A percentile compares a stretch with the other conserved stretches of the same genome.
Evolutionary conservation across 192 early-diverging fungal genomes (phyloP).

Genomic region (Lobosporangium transversale): DNA sequence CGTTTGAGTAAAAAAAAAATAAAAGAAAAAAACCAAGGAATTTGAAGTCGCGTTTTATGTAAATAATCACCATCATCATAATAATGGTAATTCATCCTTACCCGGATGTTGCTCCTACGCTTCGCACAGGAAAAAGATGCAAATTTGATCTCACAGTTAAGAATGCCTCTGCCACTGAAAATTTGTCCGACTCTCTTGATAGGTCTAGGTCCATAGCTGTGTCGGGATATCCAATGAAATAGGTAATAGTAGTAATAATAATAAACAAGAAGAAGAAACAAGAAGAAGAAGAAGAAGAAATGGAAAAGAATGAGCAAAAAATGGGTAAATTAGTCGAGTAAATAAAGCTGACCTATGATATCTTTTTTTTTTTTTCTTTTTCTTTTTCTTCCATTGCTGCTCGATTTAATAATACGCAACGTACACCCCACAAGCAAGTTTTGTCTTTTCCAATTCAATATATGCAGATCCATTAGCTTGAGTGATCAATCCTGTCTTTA

Average conservation of each 20-base stretch:
- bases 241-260: no score
- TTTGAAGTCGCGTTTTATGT: no score
- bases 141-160: constrained; percentile 83
- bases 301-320: neutral
- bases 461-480: constrained; percentile 84
- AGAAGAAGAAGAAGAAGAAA: neutral
- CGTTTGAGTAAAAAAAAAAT: no score
- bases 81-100: no score
- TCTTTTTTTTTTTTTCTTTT: no score
- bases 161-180: constrained; percentile 62
- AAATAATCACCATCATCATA: neutral
- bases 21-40: no score
- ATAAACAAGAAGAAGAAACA: neutral
- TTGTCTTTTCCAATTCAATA: constrained; percentile 75
- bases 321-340: neutral
- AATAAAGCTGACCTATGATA: no score
- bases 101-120: constrained; percentile 58
- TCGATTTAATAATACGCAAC: neutral
- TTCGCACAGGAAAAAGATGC: constrained; percentile 74
- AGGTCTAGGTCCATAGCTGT: constrained; percentile 79
- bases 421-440: constrained; percentile 84
- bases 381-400: no score
- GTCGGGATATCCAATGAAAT: no score
- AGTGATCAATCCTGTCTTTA: constrained; percentile 75
- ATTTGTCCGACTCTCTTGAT: constrained; percentile 56